Base-by-base conservation (phyloP, 1,139 yeast species). In the Saccharomyces hybrid region DNA sequence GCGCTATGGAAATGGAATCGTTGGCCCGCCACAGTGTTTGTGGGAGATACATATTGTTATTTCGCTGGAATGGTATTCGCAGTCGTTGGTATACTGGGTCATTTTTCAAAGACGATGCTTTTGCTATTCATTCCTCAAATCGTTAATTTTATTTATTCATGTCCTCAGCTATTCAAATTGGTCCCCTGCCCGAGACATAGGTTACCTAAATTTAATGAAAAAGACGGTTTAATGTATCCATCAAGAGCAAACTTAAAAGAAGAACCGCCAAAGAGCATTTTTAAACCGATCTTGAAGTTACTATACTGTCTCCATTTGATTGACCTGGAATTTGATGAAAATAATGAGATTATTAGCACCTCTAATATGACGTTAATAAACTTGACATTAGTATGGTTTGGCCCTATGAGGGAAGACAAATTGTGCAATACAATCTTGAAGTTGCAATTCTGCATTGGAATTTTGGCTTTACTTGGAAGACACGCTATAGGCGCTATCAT, bases 21-120 rank as follows among this genome's bases (percentile, higher is more conserved):
- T 86, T 93, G 78, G 74, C 99, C 99, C 1, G 90, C 99, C 0
- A 73, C 74, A 55, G 98, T 89, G 1, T 93, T 93, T 74, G 99
- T 95, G 3, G 99, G 99, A 26, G 99, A 93, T 68, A 93, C 99
- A 0, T 95, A 87, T 74, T 93, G 99, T 72, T 93, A 95, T 72
- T 90, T 93, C 70, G 89, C 97, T 32, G 99, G 99, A 3, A 93
- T 93, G 99, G 96, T 93, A 0, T 91, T 93, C 72, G 99, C 98
- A 0, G 95, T 91, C 42, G 96, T 89, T 28, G 98, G 98, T 2
- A 95, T 93, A 47, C 78, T 89, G 57, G 98, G 98, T 1, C 99
- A 93, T 73, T 95, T 91, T 69, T 88, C 97, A 50, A 93, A 93
- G 72, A 93, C 99, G 0, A 76, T 93, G 62, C 75, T 93, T 70